Evolutionary conservation across 2,329 filamentous ascomycete species (phyloP).

Genomic region (Phialophora expanda): DNA sequence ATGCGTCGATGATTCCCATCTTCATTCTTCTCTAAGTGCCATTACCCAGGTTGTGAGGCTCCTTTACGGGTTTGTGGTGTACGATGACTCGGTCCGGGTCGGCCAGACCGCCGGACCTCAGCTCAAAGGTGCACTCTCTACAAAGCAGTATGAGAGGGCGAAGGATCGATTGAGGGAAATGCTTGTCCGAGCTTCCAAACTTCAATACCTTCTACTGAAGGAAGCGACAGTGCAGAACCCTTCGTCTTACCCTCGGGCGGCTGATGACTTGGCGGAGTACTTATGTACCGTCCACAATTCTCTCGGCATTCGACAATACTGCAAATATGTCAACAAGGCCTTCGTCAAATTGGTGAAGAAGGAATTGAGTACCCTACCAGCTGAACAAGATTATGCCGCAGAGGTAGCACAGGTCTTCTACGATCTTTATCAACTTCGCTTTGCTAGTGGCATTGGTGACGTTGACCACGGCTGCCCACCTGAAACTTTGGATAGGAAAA

Average conservation of each 20-base stretch:
- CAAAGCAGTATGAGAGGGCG: constrained; percentile 54
- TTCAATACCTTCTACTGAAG: constrained; percentile 81
- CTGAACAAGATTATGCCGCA: constrained; percentile 80
- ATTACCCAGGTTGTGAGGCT: constrained; percentile 74
- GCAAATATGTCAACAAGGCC: constrained; percentile 81
- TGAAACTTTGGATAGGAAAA: constrained; percentile 78
- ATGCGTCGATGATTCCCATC: constrained; percentile 79
- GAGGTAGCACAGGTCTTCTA: constrained; percentile 85
- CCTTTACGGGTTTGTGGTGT: constrained; percentile 77
- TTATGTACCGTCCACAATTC: constrained; percentile 82
- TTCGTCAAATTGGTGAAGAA: constrained; percentile 88
- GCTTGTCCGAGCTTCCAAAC: constrained; percentile 83
- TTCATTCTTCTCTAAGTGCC: constrained; percentile 73
- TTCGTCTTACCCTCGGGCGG: constrained; percentile 67
- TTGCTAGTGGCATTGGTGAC: constrained; percentile 69
- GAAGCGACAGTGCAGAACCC: constrained; percentile 72
- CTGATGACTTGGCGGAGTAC: constrained; percentile 77
- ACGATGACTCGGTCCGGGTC: constrained; percentile 83
- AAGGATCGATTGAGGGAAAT: constrained; percentile 80
- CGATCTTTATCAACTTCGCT: constrained; percentile 80
- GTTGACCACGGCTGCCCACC: constrained; percentile 79
- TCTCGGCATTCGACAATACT: constrained; percentile 81
- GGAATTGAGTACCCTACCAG: constrained; percentile 77
- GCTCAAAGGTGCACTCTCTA: constrained; percentile 55
- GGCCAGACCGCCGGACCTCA: constrained; percentile 70